A percentile compares a stretch with the other conserved stretches of the same genome.
These are phyloP conservation scores for Xylaria telfairii DNA, from an alignment of 495 filamentous ascomycete species.

Conservation along the genomic window DNA sequence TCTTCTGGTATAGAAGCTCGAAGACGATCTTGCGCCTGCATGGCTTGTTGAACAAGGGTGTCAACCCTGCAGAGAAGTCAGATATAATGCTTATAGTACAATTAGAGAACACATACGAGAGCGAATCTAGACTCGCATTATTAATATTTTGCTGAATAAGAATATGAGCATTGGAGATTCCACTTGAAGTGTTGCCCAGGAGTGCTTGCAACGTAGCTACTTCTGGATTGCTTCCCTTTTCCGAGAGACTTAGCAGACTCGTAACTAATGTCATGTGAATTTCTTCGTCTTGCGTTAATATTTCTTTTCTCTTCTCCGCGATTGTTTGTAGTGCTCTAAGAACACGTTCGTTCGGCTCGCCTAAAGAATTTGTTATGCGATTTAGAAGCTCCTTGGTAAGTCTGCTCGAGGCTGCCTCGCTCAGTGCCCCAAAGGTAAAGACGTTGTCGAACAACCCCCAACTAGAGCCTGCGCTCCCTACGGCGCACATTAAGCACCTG, in stretches of 20 bases:
- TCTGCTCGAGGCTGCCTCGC: slow-evolving; percentile 29
- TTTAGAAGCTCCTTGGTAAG: slow-evolving; percentile 39
- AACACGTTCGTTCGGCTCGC: slow-evolving; percentile 34
- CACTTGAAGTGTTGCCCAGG: slow-evolving; percentile 41
- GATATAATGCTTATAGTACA: background rate
- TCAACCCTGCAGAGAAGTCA: slow-evolving; percentile 42
- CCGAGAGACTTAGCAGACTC: slow-evolving; percentile 51
- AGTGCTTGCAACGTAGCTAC: slow-evolving; percentile 39
- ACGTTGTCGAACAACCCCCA: slow-evolving; percentile 51
- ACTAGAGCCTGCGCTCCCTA: slow-evolving; percentile 27
- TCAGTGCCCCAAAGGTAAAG: slow-evolving; percentile 42
- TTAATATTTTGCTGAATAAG: slow-evolving; percentile 53
- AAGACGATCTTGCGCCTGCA: slow-evolving; percentile 30
- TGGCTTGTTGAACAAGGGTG: slow-evolving; percentile 53
- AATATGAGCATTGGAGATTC: slow-evolving; percentile 38
- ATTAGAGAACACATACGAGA: slow-evolving; percentile 42
- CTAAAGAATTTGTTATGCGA: slow-evolving; percentile 28
- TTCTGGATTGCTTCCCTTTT: slow-evolving; percentile 44
- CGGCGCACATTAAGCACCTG: slow-evolving; percentile 41
- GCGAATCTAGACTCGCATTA: slow-evolving; percentile 44
- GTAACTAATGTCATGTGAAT: slow-evolving; percentile 50
- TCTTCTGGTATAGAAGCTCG: slow-evolving; percentile 32
- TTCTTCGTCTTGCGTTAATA: slow-evolving; percentile 42
- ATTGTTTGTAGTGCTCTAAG: slow-evolving; percentile 50
- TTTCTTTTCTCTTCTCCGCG: slow-evolving; percentile 39